Conservation (phyloP, 192 early-diverging fungal genomes). For the Coemansia sp. region DNA sequence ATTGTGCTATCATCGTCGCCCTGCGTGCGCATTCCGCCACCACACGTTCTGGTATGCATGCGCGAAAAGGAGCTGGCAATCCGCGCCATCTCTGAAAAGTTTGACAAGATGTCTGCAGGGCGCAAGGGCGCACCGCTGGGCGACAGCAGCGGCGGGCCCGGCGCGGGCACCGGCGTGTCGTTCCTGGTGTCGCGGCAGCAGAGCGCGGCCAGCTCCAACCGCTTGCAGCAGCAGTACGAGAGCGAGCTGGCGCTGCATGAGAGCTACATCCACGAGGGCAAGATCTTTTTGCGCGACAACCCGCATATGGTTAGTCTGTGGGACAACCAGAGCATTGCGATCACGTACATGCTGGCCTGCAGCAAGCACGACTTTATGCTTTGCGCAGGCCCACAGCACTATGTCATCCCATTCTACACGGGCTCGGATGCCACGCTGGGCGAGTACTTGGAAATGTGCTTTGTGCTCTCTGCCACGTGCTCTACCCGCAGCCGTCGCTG, state of each 20-base stretch:
- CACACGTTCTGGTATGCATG: constrained; percentile 72
- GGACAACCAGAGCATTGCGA: constrained; percentile 53
- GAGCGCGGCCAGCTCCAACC: constrained; percentile 43
- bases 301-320: constrained; percentile 45
- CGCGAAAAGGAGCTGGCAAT: constrained; percentile 58
- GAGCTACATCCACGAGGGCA: constrained; percentile 41
- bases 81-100: constrained; percentile 24
- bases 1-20: constrained; percentile 87
- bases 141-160: neutral
- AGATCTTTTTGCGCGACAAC: constrained; percentile 41
- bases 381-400: constrained; percentile 70
- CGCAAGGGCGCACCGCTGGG: constrained; percentile 9
- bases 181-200: constrained; percentile 52
- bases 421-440: constrained; percentile 82
- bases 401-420: constrained; percentile 74
- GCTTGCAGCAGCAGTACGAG: constrained; percentile 52
- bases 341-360: constrained; percentile 48
- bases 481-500: constrained; percentile 61
- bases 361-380: constrained; percentile 46
- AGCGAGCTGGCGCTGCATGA: constrained; percentile 50
- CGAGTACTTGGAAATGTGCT: constrained; percentile 82
- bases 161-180: constrained; percentile 29
- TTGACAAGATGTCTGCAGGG: constrained; percentile 23
- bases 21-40: constrained; percentile 80
- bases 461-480: constrained; percentile 65